phyloP scores from a whole-genome alignment of 306 rosid genomes.

The Prunus padus region DNA sequence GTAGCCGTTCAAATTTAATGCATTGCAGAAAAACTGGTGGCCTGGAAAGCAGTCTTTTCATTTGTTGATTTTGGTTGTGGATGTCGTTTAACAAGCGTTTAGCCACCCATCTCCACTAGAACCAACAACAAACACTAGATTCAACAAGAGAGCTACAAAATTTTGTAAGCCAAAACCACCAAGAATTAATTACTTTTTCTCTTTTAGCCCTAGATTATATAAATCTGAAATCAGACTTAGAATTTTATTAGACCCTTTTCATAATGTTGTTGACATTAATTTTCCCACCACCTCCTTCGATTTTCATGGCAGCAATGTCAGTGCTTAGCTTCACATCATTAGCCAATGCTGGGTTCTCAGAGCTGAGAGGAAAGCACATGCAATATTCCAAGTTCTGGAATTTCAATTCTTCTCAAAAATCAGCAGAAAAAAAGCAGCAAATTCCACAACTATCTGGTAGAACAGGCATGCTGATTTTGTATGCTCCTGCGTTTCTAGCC shows the following conservation, averaged over 20 bases:
- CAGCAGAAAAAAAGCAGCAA: not conserved
- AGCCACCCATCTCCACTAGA: not conserved
- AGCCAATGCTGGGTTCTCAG: slow-evolving; percentile 39
- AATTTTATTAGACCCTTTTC: no score
- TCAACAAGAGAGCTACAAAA: no score
- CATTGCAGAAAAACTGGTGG: not conserved
- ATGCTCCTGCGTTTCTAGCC: slow-evolving; percentile 64
- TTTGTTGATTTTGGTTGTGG: not conserved
- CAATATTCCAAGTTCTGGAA: slow-evolving; percentile 68
- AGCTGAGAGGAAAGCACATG: slow-evolving; percentile 56
- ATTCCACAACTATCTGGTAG: slow-evolving; percentile 39
- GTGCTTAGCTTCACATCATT: slow-evolving; percentile 27
- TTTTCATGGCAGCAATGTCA: slow-evolving; percentile 47
- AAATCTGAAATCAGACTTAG: no score
- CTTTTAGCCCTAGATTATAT: no score
- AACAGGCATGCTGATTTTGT: slow-evolving; percentile 58
- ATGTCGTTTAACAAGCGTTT: not conserved
- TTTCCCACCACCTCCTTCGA: slow-evolving; percentile 54
- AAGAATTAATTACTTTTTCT: no score
- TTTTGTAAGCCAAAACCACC: no score
- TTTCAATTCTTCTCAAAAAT: not conserved
- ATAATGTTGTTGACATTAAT: slow-evolving; percentile 19
- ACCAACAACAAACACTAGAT: no score
- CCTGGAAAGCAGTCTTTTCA: not conserved
- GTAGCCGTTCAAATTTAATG: not conserved